Percentiles rank a stretch among this genome's conserved stretches.
phyloP scores from a whole-genome alignment of 345 rosid genomes.

The Orychophragmus violaceus region DNA sequence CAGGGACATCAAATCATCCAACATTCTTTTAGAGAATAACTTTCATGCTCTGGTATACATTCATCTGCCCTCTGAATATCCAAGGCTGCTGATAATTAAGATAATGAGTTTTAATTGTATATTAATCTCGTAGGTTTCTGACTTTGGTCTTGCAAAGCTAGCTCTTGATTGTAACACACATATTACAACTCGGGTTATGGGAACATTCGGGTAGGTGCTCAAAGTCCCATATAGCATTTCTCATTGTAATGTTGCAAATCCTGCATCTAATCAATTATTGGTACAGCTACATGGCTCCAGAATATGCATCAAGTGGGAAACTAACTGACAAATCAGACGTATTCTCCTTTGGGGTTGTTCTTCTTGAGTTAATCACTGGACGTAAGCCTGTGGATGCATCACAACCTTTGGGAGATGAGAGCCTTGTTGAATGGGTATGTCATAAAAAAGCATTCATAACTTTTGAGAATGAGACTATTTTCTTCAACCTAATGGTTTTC shows the following conservation, averaged over 20 bases:
- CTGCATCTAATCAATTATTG: neutral
- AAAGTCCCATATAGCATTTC: neutral
- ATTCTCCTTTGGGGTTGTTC: constrained; percentile 88
- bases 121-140: constrained; percentile 73
- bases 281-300: constrained; percentile 94
- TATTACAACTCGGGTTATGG: constrained; percentile 91
- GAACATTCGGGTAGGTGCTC: constrained; percentile 79
- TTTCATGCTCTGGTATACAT: constrained; percentile 70
- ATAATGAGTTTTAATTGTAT: constrained; percentile 19
- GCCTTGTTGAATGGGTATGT: constrained; percentile 94
- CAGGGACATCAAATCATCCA: constrained; percentile 93
- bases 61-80: neutral
- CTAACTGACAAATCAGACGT: constrained; percentile 95
- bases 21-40: constrained; percentile 87
- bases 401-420: constrained; percentile 88
- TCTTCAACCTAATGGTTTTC: neutral
- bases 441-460: neutral
- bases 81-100: neutral
- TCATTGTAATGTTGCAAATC: constrained; percentile 3
- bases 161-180: constrained; percentile 84
- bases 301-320: constrained; percentile 96
- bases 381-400: constrained; percentile 88
- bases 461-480: constrained; percentile 8
- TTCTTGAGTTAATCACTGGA: constrained; percentile 93
- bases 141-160: constrained; percentile 95